phyloP scores from a whole-genome alignment of 225 moss, liverwort and hornwort genomes.

The Asterella californica region DNA sequence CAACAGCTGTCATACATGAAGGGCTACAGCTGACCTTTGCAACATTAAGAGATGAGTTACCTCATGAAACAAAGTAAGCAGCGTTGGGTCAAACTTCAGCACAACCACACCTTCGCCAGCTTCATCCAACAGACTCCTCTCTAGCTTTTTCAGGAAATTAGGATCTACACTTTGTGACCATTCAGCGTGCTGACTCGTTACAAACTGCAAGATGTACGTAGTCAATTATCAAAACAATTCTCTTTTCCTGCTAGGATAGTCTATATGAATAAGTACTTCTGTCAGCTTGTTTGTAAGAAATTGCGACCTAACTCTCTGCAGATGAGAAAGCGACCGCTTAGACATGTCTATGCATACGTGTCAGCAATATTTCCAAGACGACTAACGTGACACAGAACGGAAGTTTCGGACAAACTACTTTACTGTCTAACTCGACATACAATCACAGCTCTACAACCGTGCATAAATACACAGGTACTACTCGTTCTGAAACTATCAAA shows the following conservation, averaged over 20 bases:
- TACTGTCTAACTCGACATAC: no score
- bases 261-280: neutral
- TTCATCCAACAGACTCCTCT: conserved; percentile 53
- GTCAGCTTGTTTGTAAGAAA: neutral
- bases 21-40: conserved; percentile 17
- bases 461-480: no score
- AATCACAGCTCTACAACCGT: no score
- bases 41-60: conserved; percentile 43
- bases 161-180: conserved; percentile 62
- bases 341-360: neutral
- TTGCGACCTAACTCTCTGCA: neutral
- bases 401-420: no score
- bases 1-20: neutral
- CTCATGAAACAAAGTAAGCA: conserved; percentile 65
- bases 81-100: conserved; percentile 53
- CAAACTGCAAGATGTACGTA: conserved; percentile 44
- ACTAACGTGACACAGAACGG: neutral
- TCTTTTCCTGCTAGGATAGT: neutral
- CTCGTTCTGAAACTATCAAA: no score
- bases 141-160: conserved; percentile 52
- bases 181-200: conserved; percentile 62
- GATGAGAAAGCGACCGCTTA: neutral
- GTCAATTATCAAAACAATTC: neutral
- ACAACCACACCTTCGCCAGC: conserved; percentile 54
- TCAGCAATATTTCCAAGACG: neutral